Percentiles rank a stretch among this genome's conserved stretches.
phyloP scores from a whole-genome alignment of 1,284 basidiomycete genomes.

The Chiua sp. region DNA sequence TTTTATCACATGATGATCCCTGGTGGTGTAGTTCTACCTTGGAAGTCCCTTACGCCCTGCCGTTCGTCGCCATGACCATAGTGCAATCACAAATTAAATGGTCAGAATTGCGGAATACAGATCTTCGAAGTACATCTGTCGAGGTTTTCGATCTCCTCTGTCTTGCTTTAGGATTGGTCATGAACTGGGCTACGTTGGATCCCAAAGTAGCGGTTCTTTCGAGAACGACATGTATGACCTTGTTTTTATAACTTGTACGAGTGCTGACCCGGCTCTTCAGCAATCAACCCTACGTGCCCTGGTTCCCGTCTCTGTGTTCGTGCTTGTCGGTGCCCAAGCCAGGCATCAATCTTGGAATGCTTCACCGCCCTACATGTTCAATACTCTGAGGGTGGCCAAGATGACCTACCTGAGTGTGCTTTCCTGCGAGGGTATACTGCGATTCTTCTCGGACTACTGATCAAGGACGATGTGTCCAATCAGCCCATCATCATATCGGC shows the following conservation, averaged over 20 bases:
- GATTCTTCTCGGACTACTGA: conserved; percentile 73
- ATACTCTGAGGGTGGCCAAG: conserved; percentile 27
- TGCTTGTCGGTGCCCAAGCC: conserved; percentile 53
- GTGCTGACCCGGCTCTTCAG: conserved; percentile 35
- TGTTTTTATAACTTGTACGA: background rate
- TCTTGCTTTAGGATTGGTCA: conserved; percentile 70
- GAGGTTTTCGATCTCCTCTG: conserved; percentile 67
- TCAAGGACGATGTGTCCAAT: conserved; percentile 52
- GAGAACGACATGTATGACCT: conserved; percentile 51
- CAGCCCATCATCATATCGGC: conserved; percentile 48
- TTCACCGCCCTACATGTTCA: conserved; percentile 20
- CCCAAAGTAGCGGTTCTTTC: conserved; percentile 49
- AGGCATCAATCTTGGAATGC: conserved; percentile 45
- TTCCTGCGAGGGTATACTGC: conserved; percentile 74
- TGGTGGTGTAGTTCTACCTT: conserved; percentile 58
- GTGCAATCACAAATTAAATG: conserved; percentile 40
- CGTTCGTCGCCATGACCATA: conserved; percentile 53
- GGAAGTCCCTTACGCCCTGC: conserved; percentile 47
- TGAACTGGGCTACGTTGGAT: conserved; percentile 70
- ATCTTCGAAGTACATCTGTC: conserved; percentile 27
- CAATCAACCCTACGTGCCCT: conserved; percentile 54
- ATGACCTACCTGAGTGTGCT: conserved; percentile 39
- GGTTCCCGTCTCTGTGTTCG: conserved; percentile 50
- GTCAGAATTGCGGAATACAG: conserved; percentile 14
- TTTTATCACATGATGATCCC: conserved; percentile 64